Base-by-base conservation (phyloP, 2,329 filamentous ascomycete species). In the Microdochium bolleyi region DNA sequence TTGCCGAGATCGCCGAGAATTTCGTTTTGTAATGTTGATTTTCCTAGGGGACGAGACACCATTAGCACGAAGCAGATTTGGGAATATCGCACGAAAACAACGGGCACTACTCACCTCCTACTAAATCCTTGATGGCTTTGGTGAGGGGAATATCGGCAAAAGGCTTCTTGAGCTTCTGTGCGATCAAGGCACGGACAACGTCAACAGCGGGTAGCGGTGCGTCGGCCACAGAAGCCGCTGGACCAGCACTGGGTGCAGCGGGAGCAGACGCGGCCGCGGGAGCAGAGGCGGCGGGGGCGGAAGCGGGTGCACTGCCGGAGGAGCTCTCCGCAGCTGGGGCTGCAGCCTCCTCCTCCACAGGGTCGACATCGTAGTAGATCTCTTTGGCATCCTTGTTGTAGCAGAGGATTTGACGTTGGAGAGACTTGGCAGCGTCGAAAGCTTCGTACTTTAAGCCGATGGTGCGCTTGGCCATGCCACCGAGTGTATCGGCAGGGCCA, bases 371-470 rank as follows among this genome's bases (percentile, higher is more conserved):
- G 73, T 99, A 99, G 78, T 99, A 99, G 60, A 99, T 99, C 72
- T 99, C 94, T 71, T 96, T 97, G 53, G 91, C 88, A 67, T 99
- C 94, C 73, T 99, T 99, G 79, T 96, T 97, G 78, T 97, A 99
- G 79, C 94, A 97, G 53, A 99, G 83, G 68, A 99, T 96, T 72
- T 97, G 92, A 69, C 94, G 85, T 74, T 96, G 92, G 46, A 97
- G 87, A 8, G 92, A 96, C 66, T 92, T 92, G 56, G 94, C 94
- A 53, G 94, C 94, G 73, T 99, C 94, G 73, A 96, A 96, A 58
- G 92, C 92, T 78, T 99, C 94, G 72, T 97, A 99, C 74, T 97
- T 97, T 67, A 91, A 92, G 56, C 92, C 90, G 57, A 99, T 75
- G 52, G 94, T 99, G 63, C 92, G 84, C 79, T 92, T 95, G 59